These are phyloP conservation scores for Eucalyptus paniculata DNA, from an alignment of 345 rosid genomes.

Conservation along the genomic window DNA sequence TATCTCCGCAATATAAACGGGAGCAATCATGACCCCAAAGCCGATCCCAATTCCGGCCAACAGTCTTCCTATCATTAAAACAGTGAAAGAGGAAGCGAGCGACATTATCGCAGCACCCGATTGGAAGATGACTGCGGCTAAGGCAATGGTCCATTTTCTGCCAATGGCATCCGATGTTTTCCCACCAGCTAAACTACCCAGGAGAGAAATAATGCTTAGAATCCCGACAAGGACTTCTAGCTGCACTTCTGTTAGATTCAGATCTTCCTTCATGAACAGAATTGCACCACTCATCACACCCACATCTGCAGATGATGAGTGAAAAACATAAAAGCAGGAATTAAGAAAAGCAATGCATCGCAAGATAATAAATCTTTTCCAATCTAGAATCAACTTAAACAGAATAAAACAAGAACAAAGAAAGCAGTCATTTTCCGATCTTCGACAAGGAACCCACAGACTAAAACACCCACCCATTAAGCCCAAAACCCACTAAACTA, in stretches of 20 bases:
- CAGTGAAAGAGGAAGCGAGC: constrained; percentile 52
- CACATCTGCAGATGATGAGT: constrained; percentile 40
- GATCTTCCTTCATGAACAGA: constrained; percentile 74
- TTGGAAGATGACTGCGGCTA: constrained; percentile 73
- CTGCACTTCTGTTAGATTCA: constrained; percentile 68
- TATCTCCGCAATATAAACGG: not conserved
- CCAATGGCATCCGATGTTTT: constrained; percentile 72
- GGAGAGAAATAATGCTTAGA: constrained; percentile 66
- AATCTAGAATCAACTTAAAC: not conserved
- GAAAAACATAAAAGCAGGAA: not conserved
- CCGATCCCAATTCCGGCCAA: constrained; percentile 51
- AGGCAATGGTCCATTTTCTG: constrained; percentile 89
- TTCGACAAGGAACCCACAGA: not conserved
- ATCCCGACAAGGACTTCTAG: constrained; percentile 72
- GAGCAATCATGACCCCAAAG: not conserved
- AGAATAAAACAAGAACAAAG: not conserved
- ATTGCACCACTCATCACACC: constrained; percentile 98
- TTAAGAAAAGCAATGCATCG: not conserved
- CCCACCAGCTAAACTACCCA: constrained; percentile 88
- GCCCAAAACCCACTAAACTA: not conserved
- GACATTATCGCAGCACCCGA: constrained; percentile 67
- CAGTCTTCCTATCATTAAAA: constrained; percentile 18
- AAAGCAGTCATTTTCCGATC: not conserved
- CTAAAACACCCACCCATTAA: not conserved
- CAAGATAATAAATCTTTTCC: not conserved